Evolutionary conservation across 495 filamentous ascomycete species (phyloP), one percentile per base, ranked within the genome.

Genomic region (Neurospora sp.): DNA sequence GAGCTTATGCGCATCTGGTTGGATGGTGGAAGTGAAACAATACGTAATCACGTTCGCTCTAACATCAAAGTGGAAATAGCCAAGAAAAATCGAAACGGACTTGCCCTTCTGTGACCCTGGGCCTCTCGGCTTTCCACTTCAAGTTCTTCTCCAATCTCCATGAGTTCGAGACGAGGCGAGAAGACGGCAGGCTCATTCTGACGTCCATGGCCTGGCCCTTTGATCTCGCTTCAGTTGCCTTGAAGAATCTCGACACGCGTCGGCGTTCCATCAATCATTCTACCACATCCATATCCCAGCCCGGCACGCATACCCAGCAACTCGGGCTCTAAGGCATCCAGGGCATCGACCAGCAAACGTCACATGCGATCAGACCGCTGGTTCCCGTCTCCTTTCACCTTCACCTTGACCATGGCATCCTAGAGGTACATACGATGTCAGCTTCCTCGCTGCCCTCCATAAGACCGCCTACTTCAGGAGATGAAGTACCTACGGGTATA

Each of bases 1-100:
- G 71, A 68, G 42, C 61, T 39, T 5, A 68, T 75, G 76, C 76
- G 41, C 14, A 39, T 74, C 73, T 75, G 71, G 73, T 78, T 80
- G 78, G 78, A 11, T 53, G 61, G 39, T 20, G 35, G 68, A 59
- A 73, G 42, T 79, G 77, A 75, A 76, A 74, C 71, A 42, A 35
- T 35, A 35, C 31, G 31, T 38, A 18, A 35, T 18, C 27, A 18
- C 53, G 53, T 65, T 31, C 42, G 11, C 53, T 35, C 12, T 35
- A 65, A 27, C 31, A 35, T 65, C 27, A 65, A 35, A 65, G 14
- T 6, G 53, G 53, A 65, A 65, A 65, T 41, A 70, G 68, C 72
- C 72, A 69, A 72, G 39, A 18, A 35, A 20, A 69, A 35, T 71
- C 59, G 72, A 71, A 71, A 65, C 53, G 27, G 12, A 61, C 53